Evolutionary conservation across 352 stramenopile genomes (phyloP).

Genomic region (Phytophthora boehmeriae): DNA sequence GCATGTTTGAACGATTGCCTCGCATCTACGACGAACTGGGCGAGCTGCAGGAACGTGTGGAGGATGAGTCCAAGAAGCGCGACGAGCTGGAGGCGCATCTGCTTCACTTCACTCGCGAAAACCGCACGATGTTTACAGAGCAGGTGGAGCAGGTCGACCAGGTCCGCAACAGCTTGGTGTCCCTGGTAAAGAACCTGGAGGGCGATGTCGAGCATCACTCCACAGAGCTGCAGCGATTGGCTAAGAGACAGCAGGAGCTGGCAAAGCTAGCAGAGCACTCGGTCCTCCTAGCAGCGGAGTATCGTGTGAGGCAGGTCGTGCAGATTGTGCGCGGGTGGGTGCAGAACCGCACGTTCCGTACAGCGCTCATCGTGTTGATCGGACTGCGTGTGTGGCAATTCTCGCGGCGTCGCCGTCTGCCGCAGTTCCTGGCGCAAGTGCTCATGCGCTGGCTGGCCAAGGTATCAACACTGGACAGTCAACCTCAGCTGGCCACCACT

Average conservation of each 20-base stretch:
- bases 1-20: slow-evolving; percentile 69
- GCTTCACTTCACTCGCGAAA: slow-evolving; percentile 66
- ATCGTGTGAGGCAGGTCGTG: slow-evolving; percentile 38
- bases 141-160: slow-evolving; percentile 61
- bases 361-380: slow-evolving; percentile 55
- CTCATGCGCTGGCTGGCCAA: slow-evolving; percentile 66
- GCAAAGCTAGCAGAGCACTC: slow-evolving; percentile 43
- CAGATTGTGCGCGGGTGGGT: slow-evolving; percentile 50
- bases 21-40: slow-evolving; percentile 72
- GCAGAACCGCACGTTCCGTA: slow-evolving; percentile 52
- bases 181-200: slow-evolving; percentile 64
- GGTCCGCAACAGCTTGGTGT: slow-evolving; percentile 56
- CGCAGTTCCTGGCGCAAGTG: slow-evolving; percentile 62
- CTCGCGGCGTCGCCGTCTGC: slow-evolving; percentile 49
- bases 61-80: slow-evolving; percentile 73
- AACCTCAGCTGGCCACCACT: slow-evolving; percentile 10
- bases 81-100: slow-evolving; percentile 72
- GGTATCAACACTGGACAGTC: slow-evolving; percentile 57
- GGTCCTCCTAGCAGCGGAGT: slow-evolving; percentile 47
- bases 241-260: slow-evolving; percentile 46
- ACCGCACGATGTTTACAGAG: slow-evolving; percentile 56
- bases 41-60: slow-evolving; percentile 68
- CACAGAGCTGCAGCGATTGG: slow-evolving; percentile 60
- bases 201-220: slow-evolving; percentile 67
- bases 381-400: slow-evolving; percentile 60